Evolutionary conservation across 2,329 filamentous ascomycete genomes (phyloP).

Genomic region (Scleromitrula shiraiana): DNA sequence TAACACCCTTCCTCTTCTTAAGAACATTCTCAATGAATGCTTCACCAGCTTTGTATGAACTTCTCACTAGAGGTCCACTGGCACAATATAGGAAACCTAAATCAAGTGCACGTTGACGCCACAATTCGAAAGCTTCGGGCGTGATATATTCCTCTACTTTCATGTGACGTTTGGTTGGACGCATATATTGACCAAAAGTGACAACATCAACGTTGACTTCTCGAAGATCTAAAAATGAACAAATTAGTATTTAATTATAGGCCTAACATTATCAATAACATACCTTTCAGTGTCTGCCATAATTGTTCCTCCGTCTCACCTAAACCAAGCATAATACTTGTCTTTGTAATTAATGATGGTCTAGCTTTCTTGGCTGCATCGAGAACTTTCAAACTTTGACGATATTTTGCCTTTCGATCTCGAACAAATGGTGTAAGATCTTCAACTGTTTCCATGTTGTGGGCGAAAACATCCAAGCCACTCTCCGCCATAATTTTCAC

Average conservation of each 20-base stretch:
- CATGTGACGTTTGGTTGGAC: conserved; percentile 95
- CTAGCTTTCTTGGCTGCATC: conserved; percentile 71
- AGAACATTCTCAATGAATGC: conserved; percentile 98
- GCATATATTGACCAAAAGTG: conserved; percentile 99
- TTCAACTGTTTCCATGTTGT: conserved; percentile 95
- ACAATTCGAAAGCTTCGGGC: conserved; percentile 83
- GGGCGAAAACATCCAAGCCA: conserved; percentile 91
- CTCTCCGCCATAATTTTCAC: conserved; percentile 76
- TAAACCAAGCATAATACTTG: conserved; percentile 90
- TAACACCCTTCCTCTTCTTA: conserved; percentile 28
- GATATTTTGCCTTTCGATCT: conserved; percentile 82
- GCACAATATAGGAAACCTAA: conserved; percentile 97
- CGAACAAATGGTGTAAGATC: conserved; percentile 81
- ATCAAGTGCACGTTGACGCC: conserved; percentile 82
- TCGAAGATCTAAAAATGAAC: conserved; percentile 55
- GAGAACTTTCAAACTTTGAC: conserved; percentile 74
- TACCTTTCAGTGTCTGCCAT: conserved; percentile 65
- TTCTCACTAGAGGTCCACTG: conserved; percentile 84
- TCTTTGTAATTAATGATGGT: conserved; percentile 86
- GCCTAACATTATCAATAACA: conserved; percentile 16
- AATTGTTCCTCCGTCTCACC: conserved; percentile 88
- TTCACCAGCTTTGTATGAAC: conserved; percentile 96
- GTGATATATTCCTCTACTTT: conserved; percentile 93
- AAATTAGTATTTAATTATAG: conserved; percentile 9
- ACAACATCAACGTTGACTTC: conserved; percentile 83